Conservation (phyloP, 1,284 basidiomycete genomes). For the Tilletia caries region DNA sequence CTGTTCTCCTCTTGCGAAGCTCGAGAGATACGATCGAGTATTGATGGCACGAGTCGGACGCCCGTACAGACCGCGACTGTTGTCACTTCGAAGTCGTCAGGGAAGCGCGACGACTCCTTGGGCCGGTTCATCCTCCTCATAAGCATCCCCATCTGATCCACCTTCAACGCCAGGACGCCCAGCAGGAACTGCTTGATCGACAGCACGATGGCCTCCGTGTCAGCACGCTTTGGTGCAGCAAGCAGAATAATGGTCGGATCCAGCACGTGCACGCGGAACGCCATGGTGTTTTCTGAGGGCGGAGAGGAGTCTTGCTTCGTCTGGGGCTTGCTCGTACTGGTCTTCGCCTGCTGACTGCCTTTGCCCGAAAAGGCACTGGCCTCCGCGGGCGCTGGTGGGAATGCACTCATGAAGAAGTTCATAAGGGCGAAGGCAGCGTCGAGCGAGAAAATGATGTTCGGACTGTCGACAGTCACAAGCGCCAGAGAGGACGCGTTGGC, state of each 20-base stretch:
- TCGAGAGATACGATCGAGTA: conserved; percentile 12
- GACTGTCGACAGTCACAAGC: conserved; percentile 86
- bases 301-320: not conserved
- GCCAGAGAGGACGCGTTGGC: conserved; percentile 65
- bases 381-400: conserved; percentile 41
- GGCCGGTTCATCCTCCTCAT: conserved; percentile 78
- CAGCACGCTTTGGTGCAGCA: conserved; percentile 74
- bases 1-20: not conserved
- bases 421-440: conserved; percentile 86
- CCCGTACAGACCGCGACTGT: not conserved
- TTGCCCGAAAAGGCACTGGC: not conserved
- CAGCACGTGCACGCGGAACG: conserved; percentile 82
- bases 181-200: conserved; percentile 80
- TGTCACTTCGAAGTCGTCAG: conserved; percentile 90
- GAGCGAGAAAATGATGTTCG: conserved; percentile 86
- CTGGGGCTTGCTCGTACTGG: not conserved
- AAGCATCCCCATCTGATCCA: conserved; percentile 88
- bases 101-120: conserved; percentile 79
- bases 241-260: conserved; percentile 86
- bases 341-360: not conserved
- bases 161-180: conserved; percentile 77
- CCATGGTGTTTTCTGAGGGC: conserved; percentile 47
- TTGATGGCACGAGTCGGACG: not conserved
- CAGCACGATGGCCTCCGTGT: conserved; percentile 83
- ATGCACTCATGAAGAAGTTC: conserved; percentile 75